Conservation (phyloP, 306 rosid species). For the Urtica urens region DNA sequence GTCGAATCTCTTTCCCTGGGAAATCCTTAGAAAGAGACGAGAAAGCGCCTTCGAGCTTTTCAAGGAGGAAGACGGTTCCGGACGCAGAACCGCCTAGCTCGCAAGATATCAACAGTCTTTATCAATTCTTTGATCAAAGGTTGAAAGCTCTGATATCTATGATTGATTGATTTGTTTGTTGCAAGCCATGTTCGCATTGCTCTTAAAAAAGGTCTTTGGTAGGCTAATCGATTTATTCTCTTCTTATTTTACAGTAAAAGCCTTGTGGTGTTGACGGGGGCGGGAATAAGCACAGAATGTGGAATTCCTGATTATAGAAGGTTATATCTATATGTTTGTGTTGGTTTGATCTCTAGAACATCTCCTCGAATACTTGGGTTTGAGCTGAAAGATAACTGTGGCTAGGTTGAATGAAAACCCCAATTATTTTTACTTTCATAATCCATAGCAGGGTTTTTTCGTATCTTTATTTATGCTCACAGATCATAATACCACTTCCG, state of each 20-base stretch:
- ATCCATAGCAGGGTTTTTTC: too few species aligned
- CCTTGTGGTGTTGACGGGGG: conserved; percentile 73
- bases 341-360: neutral
- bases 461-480: too few species aligned
- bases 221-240: conserved; percentile 13
- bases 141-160: too few species aligned
- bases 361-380: neutral
- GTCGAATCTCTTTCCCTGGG: conserved; percentile 38
- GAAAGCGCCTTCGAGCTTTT: conserved; percentile 21
- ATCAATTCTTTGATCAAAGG: conserved; percentile 69
- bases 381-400: too few species aligned
- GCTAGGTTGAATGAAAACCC: too few species aligned
- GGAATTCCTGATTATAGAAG: conserved; percentile 97
- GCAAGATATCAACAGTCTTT: conserved; percentile 47
- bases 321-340: conserved; percentile 17
- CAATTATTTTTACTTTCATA: too few species aligned
- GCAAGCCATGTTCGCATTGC: too few species aligned
- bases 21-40: conserved; percentile 21
- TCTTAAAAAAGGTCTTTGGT: neutral
- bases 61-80: conserved; percentile 56
- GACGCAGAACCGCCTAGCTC: conserved; percentile 76
- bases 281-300: conserved; percentile 92
- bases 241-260: conserved; percentile 40
- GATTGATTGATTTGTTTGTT: too few species aligned
- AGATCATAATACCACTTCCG: too few species aligned